Evolutionary conservation across 2,329 filamentous ascomycete genomes (phyloP), one percentile per base, ranked within the genome.

Genomic region (Calonectria multiphialidica): DNA sequence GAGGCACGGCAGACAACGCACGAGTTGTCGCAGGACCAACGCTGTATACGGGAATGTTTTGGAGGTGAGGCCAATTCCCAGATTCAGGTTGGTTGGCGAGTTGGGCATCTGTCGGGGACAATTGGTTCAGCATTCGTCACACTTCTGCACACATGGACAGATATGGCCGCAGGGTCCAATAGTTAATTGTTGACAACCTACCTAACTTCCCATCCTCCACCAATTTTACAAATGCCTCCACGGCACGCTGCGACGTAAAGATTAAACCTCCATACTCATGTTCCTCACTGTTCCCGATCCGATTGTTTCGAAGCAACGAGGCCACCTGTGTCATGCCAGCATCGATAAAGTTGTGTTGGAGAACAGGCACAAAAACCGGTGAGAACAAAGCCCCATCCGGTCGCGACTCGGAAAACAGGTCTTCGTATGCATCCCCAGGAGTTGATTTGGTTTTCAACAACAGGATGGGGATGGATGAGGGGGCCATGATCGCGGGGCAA

Each of bases 221-320:
- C 10, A 95, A 84, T 55, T 88, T 86, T 4, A 90, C 85, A 78
- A 97, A 95, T 0, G 93, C 94, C 81, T 97, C 95, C 2, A 97
- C 94, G 1, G 95, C 94, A 61, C 94, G 89, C 81, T 97, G 95
- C 9, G 93, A 96, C 2, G 94, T 97, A 80, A 97, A 96, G 62
- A 97, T 92, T 70, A 96, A 84, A n/a, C 93, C 94, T 6, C 94
- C 93, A 79, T 94, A 96, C 16, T 84, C 77, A 47, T 82, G 81
- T 2, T 80, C 83, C 1, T 78, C 47, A 0, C 63, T 64, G n/a
- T 72, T 72, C 55, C 85, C 84, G 72, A 92, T 87, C 18, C 79
- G 75, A 28, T 81, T 83, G 1, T 79, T 75, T 12, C 77, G 80
- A 12, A 96, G 86, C 18, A 91, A 80, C 3, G 82, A 79, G 35